phyloP scores from a whole-genome alignment of 208 protist species.

The Trypanosoma brucei region DNA sequence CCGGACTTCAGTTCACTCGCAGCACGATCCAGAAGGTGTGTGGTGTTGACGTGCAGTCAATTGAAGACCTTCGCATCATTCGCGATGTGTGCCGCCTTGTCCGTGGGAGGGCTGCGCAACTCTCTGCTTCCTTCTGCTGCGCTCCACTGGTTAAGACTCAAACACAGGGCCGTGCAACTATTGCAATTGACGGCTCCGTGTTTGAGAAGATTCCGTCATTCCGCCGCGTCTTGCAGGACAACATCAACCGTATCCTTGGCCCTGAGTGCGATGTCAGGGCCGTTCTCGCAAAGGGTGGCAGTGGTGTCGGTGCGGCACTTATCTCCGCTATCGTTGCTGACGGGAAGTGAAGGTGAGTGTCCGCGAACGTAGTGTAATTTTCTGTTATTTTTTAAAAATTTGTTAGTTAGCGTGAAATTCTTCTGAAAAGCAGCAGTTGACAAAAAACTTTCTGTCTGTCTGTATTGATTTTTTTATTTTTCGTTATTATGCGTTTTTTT shows the following conservation, averaged over 20 bases:
- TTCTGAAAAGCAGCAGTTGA: too few species aligned
- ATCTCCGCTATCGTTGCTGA: constrained; percentile 71
- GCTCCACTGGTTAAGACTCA: constrained; percentile 75
- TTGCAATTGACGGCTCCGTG: constrained; percentile 84
- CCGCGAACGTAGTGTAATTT: not conserved
- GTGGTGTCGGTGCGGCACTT: constrained; percentile 83
- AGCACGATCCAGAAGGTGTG: constrained; percentile 36
- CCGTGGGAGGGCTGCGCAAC: constrained; percentile 67
- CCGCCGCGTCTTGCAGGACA: constrained; percentile 69
- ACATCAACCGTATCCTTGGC: constrained; percentile 64
- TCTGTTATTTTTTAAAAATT: too few species aligned
- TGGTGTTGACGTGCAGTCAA: constrained; percentile 40
- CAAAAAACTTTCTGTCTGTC: not conserved
- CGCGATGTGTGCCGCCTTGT: constrained; percentile 68
- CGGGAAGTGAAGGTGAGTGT: constrained; percentile 15
- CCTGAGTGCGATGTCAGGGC: constrained; percentile 47
- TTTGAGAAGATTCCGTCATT: constrained; percentile 88
- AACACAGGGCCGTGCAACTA: constrained; percentile 51
- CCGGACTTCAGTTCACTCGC: constrained; percentile 67
- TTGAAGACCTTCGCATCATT: constrained; percentile 48
- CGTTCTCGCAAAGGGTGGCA: constrained; percentile 78
- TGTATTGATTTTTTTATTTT: not conserved
- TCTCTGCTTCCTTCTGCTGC: constrained; percentile 60
- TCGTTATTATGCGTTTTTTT: too few species aligned
- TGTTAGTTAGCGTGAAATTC: too few species aligned